Evolutionary conservation across 2,329 filamentous ascomycete species (phyloP).

Genomic region (Fusarium metavorans): DNA sequence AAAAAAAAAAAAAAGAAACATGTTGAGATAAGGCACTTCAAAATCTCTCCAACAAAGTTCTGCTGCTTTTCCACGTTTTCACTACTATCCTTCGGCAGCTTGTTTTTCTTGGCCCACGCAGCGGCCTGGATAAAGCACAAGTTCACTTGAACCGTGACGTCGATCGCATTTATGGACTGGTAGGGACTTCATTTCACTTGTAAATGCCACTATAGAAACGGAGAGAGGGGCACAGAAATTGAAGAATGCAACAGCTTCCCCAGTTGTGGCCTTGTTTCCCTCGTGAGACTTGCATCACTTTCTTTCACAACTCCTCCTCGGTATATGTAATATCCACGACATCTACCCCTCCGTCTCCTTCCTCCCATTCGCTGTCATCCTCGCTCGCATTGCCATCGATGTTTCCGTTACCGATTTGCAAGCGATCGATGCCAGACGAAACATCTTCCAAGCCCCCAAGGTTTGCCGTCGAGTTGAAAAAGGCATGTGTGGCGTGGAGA

Average conservation of each 20-base stretch:
- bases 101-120: neutral
- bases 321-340: neutral
- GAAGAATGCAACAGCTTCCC: neutral
- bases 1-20: too few species aligned
- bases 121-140: neutral
- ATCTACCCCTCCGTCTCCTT: neutral
- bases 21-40: too few species aligned
- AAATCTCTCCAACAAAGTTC: too few species aligned
- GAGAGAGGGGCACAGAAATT: neutral
- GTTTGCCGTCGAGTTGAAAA: constrained; percentile 54
- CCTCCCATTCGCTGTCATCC: constrained; percentile 40
- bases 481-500: constrained; percentile 59
- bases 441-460: neutral
- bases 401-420: neutral
- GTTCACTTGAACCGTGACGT: neutral
- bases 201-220: neutral
- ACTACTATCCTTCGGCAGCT: neutral
- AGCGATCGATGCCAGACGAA: neutral
- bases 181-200: neutral
- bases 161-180: neutral
- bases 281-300: neutral
- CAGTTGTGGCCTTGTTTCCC: neutral
- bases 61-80: neutral
- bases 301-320: neutral
- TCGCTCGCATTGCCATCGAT: constrained; percentile 1